A percentile compares a stretch with the other conserved stretches of the same genome.
Evolutionary conservation across 306 rosid species (phyloP).

Genomic region (Dalbergia cultrata): DNA sequence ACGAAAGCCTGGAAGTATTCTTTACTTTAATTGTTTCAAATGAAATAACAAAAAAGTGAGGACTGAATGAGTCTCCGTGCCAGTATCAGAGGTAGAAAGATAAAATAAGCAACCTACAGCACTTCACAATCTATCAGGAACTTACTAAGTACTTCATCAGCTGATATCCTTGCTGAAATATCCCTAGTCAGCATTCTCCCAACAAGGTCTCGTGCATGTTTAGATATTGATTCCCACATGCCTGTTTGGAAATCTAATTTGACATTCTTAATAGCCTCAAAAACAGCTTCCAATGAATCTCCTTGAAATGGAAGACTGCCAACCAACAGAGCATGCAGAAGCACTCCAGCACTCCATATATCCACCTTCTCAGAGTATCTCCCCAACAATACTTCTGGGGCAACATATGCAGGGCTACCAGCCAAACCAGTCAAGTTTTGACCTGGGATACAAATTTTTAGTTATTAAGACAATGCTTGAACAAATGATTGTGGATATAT

Average conservation of each 20-base stretch:
- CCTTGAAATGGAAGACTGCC: constrained; percentile 94
- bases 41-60: background rate
- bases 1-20: background rate
- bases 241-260: constrained; percentile 83
- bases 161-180: constrained; percentile 84
- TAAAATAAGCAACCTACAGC: constrained; percentile 25
- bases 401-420: constrained; percentile 99
- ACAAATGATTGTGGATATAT: constrained; percentile 22
- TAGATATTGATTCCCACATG: constrained; percentile 83
- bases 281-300: constrained; percentile 85
- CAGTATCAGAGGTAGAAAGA: constrained; percentile 29
- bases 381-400: constrained; percentile 91
- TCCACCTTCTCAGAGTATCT: constrained; percentile 92
- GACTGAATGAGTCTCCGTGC: background rate
- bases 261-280: constrained; percentile 85
- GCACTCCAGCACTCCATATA: constrained; percentile 99
- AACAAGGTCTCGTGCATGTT: constrained; percentile 90
- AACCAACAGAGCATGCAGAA: constrained; percentile 85
- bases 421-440: constrained; percentile 94
- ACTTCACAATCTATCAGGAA: constrained; percentile 37
- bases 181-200: constrained; percentile 97
- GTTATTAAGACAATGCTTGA: constrained; percentile 42
- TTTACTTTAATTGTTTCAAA: constrained; percentile 19
- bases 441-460: constrained; percentile 62
- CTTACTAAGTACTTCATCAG: constrained; percentile 97